Conservation (phyloP, 441 rosid genomes). For the Pelargonium myrrhifolium region DNA sequence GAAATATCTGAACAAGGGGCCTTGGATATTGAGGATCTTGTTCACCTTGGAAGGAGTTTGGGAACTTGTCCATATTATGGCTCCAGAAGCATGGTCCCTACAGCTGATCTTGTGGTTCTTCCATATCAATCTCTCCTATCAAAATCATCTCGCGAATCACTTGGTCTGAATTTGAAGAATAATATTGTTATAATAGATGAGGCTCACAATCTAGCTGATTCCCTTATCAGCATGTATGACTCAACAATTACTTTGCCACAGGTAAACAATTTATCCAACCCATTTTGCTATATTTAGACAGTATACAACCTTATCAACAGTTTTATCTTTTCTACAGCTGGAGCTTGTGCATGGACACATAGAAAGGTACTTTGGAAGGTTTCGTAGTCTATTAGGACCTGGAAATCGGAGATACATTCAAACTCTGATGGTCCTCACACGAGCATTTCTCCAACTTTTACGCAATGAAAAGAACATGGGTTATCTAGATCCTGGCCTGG, state of each 20-base stretch:
- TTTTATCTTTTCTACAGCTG: conserved; percentile 45
- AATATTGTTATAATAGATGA: conserved; percentile 85
- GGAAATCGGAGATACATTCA: conserved; percentile 94
- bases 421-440: conserved; percentile 63
- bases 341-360: conserved; percentile 57
- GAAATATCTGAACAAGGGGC: conserved; percentile 54
- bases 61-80: conserved; percentile 93
- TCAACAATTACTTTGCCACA: conserved; percentile 63
- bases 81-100: conserved; percentile 61
- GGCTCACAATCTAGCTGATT: conserved; percentile 97
- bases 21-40: conserved; percentile 89
- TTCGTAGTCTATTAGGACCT: conserved; percentile 62
- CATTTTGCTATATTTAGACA: conserved; percentile 7
- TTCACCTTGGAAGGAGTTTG: conserved; percentile 58
- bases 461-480: conserved; percentile 29
- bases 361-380: conserved; percentile 69
- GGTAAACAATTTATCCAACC: conserved; percentile 33
- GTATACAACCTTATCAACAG: too few relatives aligned
- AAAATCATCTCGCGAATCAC: conserved; percentile 83
- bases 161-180: conserved; percentile 73
- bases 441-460: conserved; percentile 57
- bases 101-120: conserved; percentile 86
- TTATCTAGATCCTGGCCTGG: conserved; percentile 24
- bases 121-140: conserved; percentile 95
- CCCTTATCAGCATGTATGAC: conserved; percentile 83